These are phyloP conservation scores for Hyaloscypha hepaticicola DNA, from an alignment of 495 filamentous ascomycete genomes.

Conservation along the genomic window DNA sequence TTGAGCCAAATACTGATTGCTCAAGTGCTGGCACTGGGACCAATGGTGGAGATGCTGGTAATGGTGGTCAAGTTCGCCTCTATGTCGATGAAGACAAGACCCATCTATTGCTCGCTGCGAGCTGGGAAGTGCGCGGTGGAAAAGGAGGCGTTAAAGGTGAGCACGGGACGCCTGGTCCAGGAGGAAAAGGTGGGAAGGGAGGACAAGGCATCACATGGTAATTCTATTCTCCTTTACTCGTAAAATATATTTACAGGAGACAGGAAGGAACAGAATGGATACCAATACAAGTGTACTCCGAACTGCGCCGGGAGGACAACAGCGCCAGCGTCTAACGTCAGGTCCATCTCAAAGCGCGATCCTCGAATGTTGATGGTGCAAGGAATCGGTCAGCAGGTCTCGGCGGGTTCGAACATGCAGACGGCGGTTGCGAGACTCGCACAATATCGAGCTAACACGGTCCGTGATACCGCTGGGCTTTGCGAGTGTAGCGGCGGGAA, in stretches of 20 bases:
- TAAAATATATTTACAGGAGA: background rate
- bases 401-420: constrained; percentile 3
- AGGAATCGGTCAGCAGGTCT: constrained; percentile 4
- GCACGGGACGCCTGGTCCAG: constrained; percentile 36
- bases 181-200: constrained; percentile 35
- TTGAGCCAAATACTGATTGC: background rate
- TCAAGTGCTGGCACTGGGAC: constrained; percentile 31
- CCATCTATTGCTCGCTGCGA: constrained; percentile 32
- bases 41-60: constrained; percentile 35
- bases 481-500: constrained; percentile 15
- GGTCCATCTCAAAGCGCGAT: constrained; percentile 1
- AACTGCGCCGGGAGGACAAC: constrained; percentile 15
- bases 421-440: constrained; percentile 8
- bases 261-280: constrained; percentile 18
- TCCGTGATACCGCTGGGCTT: constrained; percentile 5
- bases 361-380: constrained; percentile 3
- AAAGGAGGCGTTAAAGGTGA: constrained; percentile 23
- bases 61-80: constrained; percentile 34
- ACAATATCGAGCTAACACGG: constrained; percentile 8
- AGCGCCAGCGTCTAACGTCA: background rate
- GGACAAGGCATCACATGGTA: constrained; percentile 30
- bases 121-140: constrained; percentile 27
- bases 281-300: constrained; percentile 11
- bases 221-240: constrained; percentile 2
- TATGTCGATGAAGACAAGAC: constrained; percentile 35